Evolutionary conservation across 108 stramenopile genomes (phyloP), one percentile per base, ranked within the genome.

Genomic region (Cyclostephanos tholiformis): DNA sequence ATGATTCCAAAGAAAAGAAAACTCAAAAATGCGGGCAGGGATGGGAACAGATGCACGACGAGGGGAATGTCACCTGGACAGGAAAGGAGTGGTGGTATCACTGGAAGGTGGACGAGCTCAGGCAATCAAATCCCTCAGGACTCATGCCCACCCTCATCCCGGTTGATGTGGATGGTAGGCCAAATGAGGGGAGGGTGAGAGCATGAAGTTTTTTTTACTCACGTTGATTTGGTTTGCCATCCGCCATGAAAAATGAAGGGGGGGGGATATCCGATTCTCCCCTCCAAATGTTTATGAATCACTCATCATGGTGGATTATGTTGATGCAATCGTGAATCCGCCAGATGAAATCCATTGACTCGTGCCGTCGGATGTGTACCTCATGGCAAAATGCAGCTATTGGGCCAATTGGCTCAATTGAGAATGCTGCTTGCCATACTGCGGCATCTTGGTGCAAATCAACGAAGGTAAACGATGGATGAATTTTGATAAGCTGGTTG

Each of bases 21-120:
- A 43, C 50, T 8, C 50, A 51, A 4, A 51, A 6, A 66, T n/a
- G 19, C 14, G 2, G 0, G 11, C 29, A 72, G 56, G 94, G 94
- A 29, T 95, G 94, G 94, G 89, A 94, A 64, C 87, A 88, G 71
- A 73, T 85, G 36, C 56, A 73, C 12, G 88, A 92, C 67, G 77
- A 88, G 16, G 79, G 89, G 0, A 87, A 88, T 67, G 87, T 90
- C 0, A 89, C 90, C 12, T 85, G 86, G 11, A 82, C 85, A 0
- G 88, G 90, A 20, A 77, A 91, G 14, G 94, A 95, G 52, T 95
- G 91, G 91, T 92, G 87, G 84, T 95, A 95, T 75, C 94, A 95
- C 67, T 92, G 89, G 89, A 95, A 95, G 67, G 83, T 82, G 46
- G 87, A 86, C 16, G 91, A 91, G 77, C 68, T 95, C 36, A 80